Conservation (phyloP, 352 stramenopile genomes). For the Peronosclerospora sorghi region DNA sequence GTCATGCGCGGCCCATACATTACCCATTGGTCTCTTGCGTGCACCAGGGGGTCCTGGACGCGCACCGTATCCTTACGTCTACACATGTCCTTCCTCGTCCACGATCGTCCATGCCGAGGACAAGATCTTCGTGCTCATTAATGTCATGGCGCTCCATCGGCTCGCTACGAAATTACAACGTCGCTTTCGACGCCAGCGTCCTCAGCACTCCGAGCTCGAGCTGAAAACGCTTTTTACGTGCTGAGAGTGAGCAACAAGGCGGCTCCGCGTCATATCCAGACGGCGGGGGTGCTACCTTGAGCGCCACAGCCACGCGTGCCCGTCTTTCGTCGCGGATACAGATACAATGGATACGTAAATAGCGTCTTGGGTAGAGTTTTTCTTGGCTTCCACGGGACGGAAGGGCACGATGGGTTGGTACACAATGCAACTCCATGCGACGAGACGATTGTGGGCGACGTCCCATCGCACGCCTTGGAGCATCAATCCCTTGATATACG, state of each 20-base stretch:
- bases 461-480: constrained; percentile 90
- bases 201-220: too few species aligned
- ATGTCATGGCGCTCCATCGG: constrained; percentile 57
- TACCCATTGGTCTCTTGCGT: constrained; percentile 72
- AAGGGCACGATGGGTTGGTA: constrained; percentile 89
- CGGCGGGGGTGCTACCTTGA: constrained; percentile 85
- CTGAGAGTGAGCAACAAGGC: constrained; percentile 87
- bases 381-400: constrained; percentile 91
- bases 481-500: constrained; percentile 88
- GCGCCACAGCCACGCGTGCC: constrained; percentile 88
- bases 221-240: too few species aligned
- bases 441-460: constrained; percentile 82
- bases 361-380: constrained; percentile 87
- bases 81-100: constrained; percentile 55
- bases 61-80: constrained; percentile 68
- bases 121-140: constrained; percentile 77
- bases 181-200: constrained; percentile 35
- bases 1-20: constrained; percentile 43
- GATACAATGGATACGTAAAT: constrained; percentile 92
- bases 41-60: constrained; percentile 31
- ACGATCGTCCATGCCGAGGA: constrained; percentile 56
- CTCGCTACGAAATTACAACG: constrained; percentile 71
- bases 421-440: constrained; percentile 89
- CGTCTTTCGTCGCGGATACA: constrained; percentile 94
- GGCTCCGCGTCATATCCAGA: constrained; percentile 90